Evolutionary conservation across 176 grass and related monocot species (phyloP).

Genomic region (Tillandsia leiboldiana): DNA sequence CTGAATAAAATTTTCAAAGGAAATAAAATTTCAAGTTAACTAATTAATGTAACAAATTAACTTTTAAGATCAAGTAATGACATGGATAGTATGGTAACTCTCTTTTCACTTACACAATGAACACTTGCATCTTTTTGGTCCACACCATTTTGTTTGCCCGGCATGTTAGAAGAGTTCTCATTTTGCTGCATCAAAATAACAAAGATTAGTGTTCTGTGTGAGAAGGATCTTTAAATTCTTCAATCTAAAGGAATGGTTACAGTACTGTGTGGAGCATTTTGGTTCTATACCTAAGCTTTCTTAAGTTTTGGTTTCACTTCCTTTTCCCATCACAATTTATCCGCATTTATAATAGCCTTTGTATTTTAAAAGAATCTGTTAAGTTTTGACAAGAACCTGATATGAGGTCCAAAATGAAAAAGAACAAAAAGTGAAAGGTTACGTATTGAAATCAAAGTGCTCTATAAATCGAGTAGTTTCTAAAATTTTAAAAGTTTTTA

Average conservation of each 20-base stretch:
- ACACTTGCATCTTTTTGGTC: neutral
- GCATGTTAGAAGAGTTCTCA: neutral
- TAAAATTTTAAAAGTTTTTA: too few species aligned
- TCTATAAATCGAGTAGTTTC: too few species aligned
- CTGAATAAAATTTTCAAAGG: too few species aligned
- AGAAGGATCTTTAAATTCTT: neutral
- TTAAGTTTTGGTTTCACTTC: too few species aligned
- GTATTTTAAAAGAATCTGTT: too few species aligned
- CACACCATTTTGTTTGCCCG: neutral
- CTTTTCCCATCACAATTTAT: too few species aligned
- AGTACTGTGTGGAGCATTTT: neutral
- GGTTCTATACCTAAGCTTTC: too few species aligned
- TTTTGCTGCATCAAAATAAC: neutral
- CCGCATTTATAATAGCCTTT: too few species aligned
- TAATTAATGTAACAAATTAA: too few species aligned
- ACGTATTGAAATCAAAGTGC: neutral
- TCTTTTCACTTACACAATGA: neutral
- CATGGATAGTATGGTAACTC: neutral
- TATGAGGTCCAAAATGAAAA: too few species aligned
- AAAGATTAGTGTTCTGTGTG: neutral
- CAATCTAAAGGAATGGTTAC: neutral
- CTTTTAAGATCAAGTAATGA: neutral
- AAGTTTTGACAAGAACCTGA: too few species aligned
- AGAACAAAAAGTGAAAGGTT: neutral
- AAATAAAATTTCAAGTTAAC: too few species aligned